Evolutionary conservation across 148 eudicot genomes (phyloP), one percentile per base, ranked within the genome.

Genomic region (Drosera capensis): DNA sequence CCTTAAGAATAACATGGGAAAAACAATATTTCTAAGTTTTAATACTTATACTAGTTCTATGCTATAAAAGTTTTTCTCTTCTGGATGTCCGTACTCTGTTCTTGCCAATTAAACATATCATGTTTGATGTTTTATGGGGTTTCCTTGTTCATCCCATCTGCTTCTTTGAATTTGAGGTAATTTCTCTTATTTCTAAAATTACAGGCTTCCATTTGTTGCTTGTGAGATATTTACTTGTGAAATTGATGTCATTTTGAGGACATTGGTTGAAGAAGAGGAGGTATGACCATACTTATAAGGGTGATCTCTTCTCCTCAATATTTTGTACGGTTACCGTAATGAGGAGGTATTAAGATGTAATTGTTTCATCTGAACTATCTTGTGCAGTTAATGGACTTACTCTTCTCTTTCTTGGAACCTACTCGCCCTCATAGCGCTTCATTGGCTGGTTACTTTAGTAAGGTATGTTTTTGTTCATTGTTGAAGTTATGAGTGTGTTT

Each of bases 151-250:
- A 8, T 12, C 40, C 15, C 40, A 37, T 37, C n/a, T n/a, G 17
- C 43, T 14, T 13, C 8, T 14, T 2, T 39, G 1, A 1, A 1
- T 28, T 28, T 28, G 31, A 28, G 31, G 4, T 28, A 9, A 28
- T 28, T 15, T n/a, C 21, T 14, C 52, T 40, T 52, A 21, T 40
- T 46, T 17, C 17, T 24, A 52, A 38, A 54, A 43, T n/a, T n/a
- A n/a, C 60, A 90, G 97, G 95, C 84, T 90, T 51, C 97, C 95
- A 2, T 88, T 83, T 52, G 69, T 88, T 23, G 86, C 96, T n/a
- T 83, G 94, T 38, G 96, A 88, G 72, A 68, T 90, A 49, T 84
- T 90, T 74, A 80, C 93, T n/a, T 90, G 97, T 56, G 97, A 90
- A 70, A 90, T 90, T 25, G 97, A 90, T 75, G 97, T 83, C 52